These are phyloP conservation scores for Penicillium sp. DNA, from an alignment of 2,329 filamentous ascomycete genomes.

Conservation along the genomic window DNA sequence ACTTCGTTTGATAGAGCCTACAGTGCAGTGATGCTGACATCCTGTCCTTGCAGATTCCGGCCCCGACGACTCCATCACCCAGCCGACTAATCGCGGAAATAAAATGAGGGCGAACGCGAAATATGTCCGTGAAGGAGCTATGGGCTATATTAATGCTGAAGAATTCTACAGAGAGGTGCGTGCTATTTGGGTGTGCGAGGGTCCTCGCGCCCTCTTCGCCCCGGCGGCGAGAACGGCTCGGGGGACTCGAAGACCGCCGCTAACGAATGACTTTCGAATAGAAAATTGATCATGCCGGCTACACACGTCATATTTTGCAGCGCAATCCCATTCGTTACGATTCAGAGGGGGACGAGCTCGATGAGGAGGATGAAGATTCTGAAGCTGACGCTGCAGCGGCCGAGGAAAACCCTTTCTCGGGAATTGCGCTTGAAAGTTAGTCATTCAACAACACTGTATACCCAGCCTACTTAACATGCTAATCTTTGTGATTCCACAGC, in stretches of 20 bases:
- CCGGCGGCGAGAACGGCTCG: slow-evolving; percentile 5
- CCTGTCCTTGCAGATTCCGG: slow-evolving; percentile 31
- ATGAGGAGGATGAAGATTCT: slow-evolving; percentile 56
- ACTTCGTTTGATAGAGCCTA: neutral
- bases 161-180: slow-evolving; percentile 57
- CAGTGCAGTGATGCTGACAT: slow-evolving; percentile 10
- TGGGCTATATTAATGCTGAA: slow-evolving; percentile 52
- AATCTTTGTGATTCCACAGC: slow-evolving; percentile 37
- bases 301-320: slow-evolving; percentile 58
- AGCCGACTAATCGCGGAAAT: slow-evolving; percentile 59
- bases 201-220: neutral
- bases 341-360: slow-evolving; percentile 62
- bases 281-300: slow-evolving; percentile 62
- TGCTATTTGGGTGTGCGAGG: neutral
- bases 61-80: slow-evolving; percentile 53
- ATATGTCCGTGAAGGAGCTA: slow-evolving; percentile 54
- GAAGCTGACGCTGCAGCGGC: slow-evolving; percentile 57
- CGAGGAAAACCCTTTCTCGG: slow-evolving; percentile 61
- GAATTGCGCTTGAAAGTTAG: slow-evolving; percentile 56
- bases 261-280: slow-evolving; percentile 27
- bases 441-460: too few species aligned
- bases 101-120: slow-evolving; percentile 59
- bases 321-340: slow-evolving; percentile 60
- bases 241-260: slow-evolving; percentile 11
- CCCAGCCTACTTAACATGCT: neutral